Percentiles rank a stretch among this genome's conserved stretches.
Evolutionary conservation across 495 filamentous ascomycete genomes (phyloP).

Genomic region (Lasiosphaeris hirsuta): DNA sequence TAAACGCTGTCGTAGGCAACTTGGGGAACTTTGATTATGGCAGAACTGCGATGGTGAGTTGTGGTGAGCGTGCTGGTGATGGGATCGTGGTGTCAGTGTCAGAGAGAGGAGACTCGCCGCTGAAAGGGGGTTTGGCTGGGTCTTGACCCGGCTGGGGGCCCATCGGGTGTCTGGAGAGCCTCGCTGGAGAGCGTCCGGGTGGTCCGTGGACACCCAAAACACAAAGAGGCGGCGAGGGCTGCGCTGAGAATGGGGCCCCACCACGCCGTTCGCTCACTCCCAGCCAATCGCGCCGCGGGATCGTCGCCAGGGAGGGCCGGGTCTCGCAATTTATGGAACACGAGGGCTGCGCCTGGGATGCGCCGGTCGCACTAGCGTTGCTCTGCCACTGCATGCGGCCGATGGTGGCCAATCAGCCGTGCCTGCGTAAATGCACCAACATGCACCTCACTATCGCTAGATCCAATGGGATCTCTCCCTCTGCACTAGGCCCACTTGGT

Average conservation of each 20-base stretch:
- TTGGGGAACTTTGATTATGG: conserved; percentile 17
- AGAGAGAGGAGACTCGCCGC: conserved; percentile 12
- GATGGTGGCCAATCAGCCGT: conserved; percentile 4
- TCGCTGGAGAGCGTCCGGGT: conserved; percentile 11
- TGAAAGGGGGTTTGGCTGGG: conserved; percentile 11
- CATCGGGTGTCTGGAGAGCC: conserved; percentile 18
- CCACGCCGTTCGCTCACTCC: neutral
- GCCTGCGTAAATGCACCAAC: neutral
- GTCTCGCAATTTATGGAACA: conserved; percentile 14
- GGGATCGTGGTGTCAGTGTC: conserved; percentile 1
- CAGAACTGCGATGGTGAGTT: conserved; percentile 1
- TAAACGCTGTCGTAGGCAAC: conserved; percentile 14
- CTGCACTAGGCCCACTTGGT: neutral
- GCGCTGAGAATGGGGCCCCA: neutral
- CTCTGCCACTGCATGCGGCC: conserved; percentile 18
- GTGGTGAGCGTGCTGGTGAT: conserved; percentile 3
- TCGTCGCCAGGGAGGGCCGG: neutral
- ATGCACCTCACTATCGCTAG: neutral
- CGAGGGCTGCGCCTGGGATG: conserved; percentile 21
- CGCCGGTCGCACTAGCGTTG: conserved; percentile 12
- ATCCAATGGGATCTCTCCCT: conserved; percentile 1
- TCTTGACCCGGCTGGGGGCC: conserved; percentile 13
- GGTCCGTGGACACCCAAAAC: conserved; percentile 18
- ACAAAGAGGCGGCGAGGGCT: neutral
- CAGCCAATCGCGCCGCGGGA: conserved; percentile 4